Evolutionary conservation across 2,329 filamentous ascomycete genomes (phyloP), one percentile per base, ranked within the genome.

Genomic region (Lecanoromycetidae sp.): DNA sequence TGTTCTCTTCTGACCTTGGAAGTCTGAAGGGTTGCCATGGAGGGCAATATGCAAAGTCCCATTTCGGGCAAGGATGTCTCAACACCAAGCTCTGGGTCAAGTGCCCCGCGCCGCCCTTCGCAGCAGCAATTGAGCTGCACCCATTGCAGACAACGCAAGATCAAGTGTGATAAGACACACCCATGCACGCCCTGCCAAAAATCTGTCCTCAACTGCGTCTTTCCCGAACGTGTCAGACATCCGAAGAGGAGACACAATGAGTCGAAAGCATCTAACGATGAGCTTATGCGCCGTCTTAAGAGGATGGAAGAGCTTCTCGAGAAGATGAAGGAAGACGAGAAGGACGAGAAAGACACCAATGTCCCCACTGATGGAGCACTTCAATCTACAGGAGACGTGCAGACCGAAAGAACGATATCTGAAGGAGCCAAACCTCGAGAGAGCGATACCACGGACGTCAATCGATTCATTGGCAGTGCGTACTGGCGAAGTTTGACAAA

Each of bases 231-330:
- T 29, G 48, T 32, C 12, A 44, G 51, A 30, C 43, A 47, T 25
- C 44, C 50, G 3, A 48, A 51, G 35, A 50, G 46, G 41, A 52
- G 43, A 8, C 26, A 32, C n/a, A 33, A 41, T 25, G 39, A 29
- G 20, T 38, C 44, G 20, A 77, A 78, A 49, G 66, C 72, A 2
- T 67, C 68, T 4, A 76, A 80, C 57, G 70, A 70, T n/a, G 77
- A 80, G 33, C 50, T 54, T 17, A 25, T 54, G 44, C 46, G 35
- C 15, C 36, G 52, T 6, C 26, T 54, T 39, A 47, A 39, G 17
- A 41, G 46, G 2, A 49, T 54, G 42, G 52, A 54, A 33, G 41
- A 44, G 17, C 35, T 54, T 22, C 35, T 54, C 27, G 50, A 44
- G 40, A 52, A 50, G 17, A 39, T 46, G 25, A 49, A 49, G 22